phyloP scores from a whole-genome alignment of 345 rosid genomes.

The Turritis glabra region DNA sequence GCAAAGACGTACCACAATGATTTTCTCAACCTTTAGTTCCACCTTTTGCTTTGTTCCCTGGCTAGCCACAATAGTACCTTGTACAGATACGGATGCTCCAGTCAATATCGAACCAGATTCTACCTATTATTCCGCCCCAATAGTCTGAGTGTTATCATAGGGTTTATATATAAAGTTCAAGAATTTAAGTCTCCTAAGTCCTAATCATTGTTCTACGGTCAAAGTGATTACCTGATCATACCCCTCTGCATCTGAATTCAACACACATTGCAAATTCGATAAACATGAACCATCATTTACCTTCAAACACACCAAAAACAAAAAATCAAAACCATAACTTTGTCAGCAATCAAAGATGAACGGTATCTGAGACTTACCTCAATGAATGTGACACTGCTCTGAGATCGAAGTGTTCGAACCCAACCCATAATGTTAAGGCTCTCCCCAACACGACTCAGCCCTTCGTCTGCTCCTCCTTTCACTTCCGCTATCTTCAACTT shows the following conservation, averaged over 20 bases:
- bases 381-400: constrained; percentile 80
- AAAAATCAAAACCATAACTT: background rate
- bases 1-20: constrained; percentile 59
- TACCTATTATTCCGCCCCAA: constrained; percentile 39
- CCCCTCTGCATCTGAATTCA: constrained; percentile 79
- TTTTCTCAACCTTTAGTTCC: constrained; percentile 80
- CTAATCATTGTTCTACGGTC: background rate
- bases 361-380: constrained; percentile 48
- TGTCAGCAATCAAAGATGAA: background rate
- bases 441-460: constrained; percentile 63
- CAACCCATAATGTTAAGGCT: constrained; percentile 72
- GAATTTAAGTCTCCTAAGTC: background rate
- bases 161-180: background rate
- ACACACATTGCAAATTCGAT: constrained; percentile 94
- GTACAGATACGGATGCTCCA: constrained; percentile 82
- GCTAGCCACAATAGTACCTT: constrained; percentile 81
- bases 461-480: constrained; percentile 76
- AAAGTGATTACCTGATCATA: constrained; percentile 69
- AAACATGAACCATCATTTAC: constrained; percentile 95
- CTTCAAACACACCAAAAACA: constrained; percentile 37
- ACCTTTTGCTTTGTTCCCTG: constrained; percentile 94
- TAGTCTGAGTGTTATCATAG: background rate
- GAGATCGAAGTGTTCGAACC: constrained; percentile 90
- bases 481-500: constrained; percentile 71
- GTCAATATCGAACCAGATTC: constrained; percentile 79